phyloP scores from a whole-genome alignment of 257 asterid species.

The Gentiana dahurica region DNA sequence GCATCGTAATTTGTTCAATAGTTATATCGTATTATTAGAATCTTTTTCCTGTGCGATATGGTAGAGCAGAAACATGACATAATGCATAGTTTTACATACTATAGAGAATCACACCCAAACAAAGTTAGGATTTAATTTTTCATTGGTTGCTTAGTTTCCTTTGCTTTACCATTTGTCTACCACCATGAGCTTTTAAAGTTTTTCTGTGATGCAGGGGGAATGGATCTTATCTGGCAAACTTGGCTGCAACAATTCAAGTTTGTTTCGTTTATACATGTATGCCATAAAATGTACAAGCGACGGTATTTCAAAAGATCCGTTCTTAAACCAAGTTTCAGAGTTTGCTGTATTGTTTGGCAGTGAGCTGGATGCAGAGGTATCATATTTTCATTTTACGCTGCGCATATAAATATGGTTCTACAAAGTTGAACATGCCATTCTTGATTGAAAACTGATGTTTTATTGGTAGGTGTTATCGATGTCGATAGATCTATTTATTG shows the following conservation, averaged over 20 bases:
- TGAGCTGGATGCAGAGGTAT: constrained; percentile 92
- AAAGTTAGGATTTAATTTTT: too few relatives aligned
- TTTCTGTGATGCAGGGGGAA: constrained; percentile 58
- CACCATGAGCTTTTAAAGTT: background rate
- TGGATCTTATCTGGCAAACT: constrained; percentile 75
- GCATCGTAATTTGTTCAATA: too few relatives aligned
- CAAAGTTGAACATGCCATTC: too few relatives aligned
- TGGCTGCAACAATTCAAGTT: constrained; percentile 36
- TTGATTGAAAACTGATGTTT: background rate
- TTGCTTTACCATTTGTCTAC: too few relatives aligned
- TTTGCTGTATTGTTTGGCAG: constrained; percentile 84
- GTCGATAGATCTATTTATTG: constrained; percentile 89
- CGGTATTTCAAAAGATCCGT: constrained; percentile 82
- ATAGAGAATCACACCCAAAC: too few relatives aligned
- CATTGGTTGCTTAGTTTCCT: too few relatives aligned
- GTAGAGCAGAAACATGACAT: too few relatives aligned
- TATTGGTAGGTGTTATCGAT: constrained; percentile 64
- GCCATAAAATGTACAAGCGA: constrained; percentile 55
- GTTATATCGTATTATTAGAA: too few relatives aligned
- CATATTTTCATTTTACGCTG: constrained; percentile 8
- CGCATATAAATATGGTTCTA: background rate
- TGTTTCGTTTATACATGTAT: constrained; percentile 59
- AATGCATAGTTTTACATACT: too few relatives aligned
- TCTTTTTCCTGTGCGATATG: too few relatives aligned
- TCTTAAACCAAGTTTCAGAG: constrained; percentile 74